These are phyloP conservation scores for Arabis alpina DNA, from an alignment of 345 rosid genomes.

Conservation along the genomic window DNA sequence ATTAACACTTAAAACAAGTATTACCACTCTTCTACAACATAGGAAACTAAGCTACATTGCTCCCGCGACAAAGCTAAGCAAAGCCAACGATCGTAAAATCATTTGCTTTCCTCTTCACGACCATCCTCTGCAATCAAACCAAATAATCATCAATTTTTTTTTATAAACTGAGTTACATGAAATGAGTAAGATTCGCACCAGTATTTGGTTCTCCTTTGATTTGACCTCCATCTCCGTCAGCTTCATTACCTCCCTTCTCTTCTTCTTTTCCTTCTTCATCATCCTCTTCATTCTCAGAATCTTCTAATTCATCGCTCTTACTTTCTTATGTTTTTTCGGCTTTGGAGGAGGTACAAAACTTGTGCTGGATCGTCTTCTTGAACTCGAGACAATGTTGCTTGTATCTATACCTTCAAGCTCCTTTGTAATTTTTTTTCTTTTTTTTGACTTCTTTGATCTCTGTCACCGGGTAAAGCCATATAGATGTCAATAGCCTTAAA, in stretches of 20 bases:
- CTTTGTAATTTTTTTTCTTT: constrained; percentile 73
- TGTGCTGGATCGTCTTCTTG: constrained; percentile 72
- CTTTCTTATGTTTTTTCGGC: constrained; percentile 62
- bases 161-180: not conserved
- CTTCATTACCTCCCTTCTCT: constrained; percentile 27
- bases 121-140: constrained; percentile 28
- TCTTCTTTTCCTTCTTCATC: constrained; percentile 42
- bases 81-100: not conserved
- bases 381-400: constrained; percentile 79
- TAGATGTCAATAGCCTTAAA: not conserved
- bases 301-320: constrained; percentile 50
- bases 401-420: constrained; percentile 94
- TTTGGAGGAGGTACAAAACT: constrained; percentile 73
- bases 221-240: constrained; percentile 8
- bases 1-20: not conserved
- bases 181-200: constrained; percentile 1
- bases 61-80: constrained; percentile 16
- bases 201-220: constrained; percentile 27
- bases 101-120: constrained; percentile 24
- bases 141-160: constrained; percentile 6
- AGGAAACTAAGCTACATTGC: constrained; percentile 18
- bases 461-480: constrained; percentile 35
- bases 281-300: constrained; percentile 46
- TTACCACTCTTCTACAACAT: constrained; percentile 13
- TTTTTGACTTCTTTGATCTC: constrained; percentile 85